phyloP scores from a whole-genome alignment of 441 rosid species.

The Mallotus repandus region DNA sequence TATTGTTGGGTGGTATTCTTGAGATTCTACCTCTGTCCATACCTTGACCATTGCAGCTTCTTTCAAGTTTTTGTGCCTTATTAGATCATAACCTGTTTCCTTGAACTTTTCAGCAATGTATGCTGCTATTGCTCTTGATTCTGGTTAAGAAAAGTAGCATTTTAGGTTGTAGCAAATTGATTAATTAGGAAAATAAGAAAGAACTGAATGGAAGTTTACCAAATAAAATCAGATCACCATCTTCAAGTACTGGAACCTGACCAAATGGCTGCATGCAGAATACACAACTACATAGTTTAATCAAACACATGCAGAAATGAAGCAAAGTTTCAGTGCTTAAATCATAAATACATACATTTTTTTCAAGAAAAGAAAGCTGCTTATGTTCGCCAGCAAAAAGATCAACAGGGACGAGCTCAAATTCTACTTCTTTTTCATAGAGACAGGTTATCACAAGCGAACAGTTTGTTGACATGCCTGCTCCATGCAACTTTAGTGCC shows the following conservation, averaged over 20 bases:
- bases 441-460: slow-evolving; percentile 56
- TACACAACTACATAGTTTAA: not conserved
- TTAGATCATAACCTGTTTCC: slow-evolving; percentile 54
- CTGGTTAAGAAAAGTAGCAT: slow-evolving; percentile 28
- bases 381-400: slow-evolving; percentile 60
- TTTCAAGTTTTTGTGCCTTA: slow-evolving; percentile 40
- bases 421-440: slow-evolving; percentile 59
- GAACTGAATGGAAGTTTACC: slow-evolving; percentile 34
- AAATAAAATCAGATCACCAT: slow-evolving; percentile 61
- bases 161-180: too few species aligned
- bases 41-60: slow-evolving; percentile 60
- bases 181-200: not conserved
- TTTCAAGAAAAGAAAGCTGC: slow-evolving; percentile 51
- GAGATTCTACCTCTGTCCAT: slow-evolving; percentile 80
- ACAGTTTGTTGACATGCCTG: slow-evolving; percentile 56
- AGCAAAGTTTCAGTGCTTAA: too few species aligned
- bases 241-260: slow-evolving; percentile 71
- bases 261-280: slow-evolving; percentile 66
- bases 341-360: slow-evolving; percentile 37
- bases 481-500: slow-evolving; percentile 59
- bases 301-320: slow-evolving; percentile 24
- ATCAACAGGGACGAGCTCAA: slow-evolving; percentile 59
- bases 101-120: slow-evolving; percentile 61
- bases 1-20: slow-evolving; percentile 59
- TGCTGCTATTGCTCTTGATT: slow-evolving; percentile 71